Evolutionary conservation across 805 yeast genomes (phyloP), one percentile per base, ranked within the genome.

Genomic region (Dipodascus geniculatus): DNA sequence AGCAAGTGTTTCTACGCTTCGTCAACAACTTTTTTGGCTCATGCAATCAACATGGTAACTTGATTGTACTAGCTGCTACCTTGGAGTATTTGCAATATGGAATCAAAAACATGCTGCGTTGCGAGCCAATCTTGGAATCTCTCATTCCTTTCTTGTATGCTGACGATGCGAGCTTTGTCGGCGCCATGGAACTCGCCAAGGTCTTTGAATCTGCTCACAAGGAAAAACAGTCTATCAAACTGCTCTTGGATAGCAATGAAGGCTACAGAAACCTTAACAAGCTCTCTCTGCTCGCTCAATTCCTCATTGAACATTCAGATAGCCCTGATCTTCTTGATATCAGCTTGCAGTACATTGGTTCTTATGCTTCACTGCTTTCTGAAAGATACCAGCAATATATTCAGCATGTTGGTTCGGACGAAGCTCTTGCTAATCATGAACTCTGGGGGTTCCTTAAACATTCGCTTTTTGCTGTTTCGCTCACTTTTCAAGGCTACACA

Each of bases 401-500:
- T 42, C 44, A 42, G 24, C 23, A 42, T 9, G 19, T 22, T 47
- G 49, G 31, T 9, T 22, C 48, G 42, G 23, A 42, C 44, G 56
- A 50, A 53, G 33, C 23, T 35, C 14, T 22, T 51, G 50, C 23
- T 20, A 11, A 38, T n/a, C 17, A 38, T 38, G 44, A 47, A 19
- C 17, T 51, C 4, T 51, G 53, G 53, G 22, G 20, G 22, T 20
- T 51, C 14, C n/a, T 51, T 4, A 59, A 59, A 35, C 50, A 48
- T 11, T 23, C 53, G 16, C 50, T 58, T 19, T 59, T 59, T 48
- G 51, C 54, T 4, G 42, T 51, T 2, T 53, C 56, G 2, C 47
- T 59, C 16, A 49, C 57, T 2, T 51, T 66, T 20, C 62, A 65
- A 54, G 67, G 65, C 2, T 52, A 54, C 17, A 55, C 61, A 2